These are phyloP conservation scores for Rosa rugosa DNA, from an alignment of 306 rosid species.

Conservation along the genomic window DNA sequence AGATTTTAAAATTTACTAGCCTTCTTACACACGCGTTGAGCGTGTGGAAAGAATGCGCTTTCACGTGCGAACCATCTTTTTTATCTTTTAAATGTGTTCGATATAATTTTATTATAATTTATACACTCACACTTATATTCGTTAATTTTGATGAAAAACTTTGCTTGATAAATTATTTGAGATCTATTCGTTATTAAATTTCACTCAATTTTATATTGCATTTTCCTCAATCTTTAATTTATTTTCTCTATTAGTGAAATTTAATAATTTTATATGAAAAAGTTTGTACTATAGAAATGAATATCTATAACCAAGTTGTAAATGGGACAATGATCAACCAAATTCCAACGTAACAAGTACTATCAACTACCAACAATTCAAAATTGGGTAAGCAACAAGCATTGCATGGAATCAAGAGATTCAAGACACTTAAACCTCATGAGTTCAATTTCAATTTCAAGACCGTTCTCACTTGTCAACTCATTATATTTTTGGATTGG, in stretches of 20 bases:
- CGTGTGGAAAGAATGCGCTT: not conserved
- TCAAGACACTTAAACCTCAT: not conserved
- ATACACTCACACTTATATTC: too few relatives aligned
- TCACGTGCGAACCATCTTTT: too few relatives aligned
- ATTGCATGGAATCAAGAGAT: not conserved
- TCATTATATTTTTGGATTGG: slow-evolving; percentile 11
- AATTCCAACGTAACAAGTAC: not conserved
- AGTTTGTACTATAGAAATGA: not conserved
- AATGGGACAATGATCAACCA: not conserved
- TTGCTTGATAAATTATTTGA: too few relatives aligned
- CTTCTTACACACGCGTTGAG: too few relatives aligned
- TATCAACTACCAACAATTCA: slow-evolving; percentile 4
- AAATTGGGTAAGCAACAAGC: not conserved
- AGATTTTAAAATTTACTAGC: not conserved
- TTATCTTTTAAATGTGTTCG: too few relatives aligned
- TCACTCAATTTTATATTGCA: too few relatives aligned
- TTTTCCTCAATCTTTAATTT: too few relatives aligned
- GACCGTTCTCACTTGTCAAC: slow-evolving; percentile 7
- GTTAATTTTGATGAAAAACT: too few relatives aligned
- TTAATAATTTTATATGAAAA: not conserved
- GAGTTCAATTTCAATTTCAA: slow-evolving; percentile 9
- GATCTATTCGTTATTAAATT: too few relatives aligned
- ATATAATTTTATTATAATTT: too few relatives aligned
- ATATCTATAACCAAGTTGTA: not conserved
- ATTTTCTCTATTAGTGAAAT: too few relatives aligned